Percentiles rank a stretch among this genome's conserved stretches.
These are phyloP conservation scores for Penicillium brevicompactum DNA, from an alignment of 2,329 filamentous ascomycete genomes.

Conservation along the genomic window DNA sequence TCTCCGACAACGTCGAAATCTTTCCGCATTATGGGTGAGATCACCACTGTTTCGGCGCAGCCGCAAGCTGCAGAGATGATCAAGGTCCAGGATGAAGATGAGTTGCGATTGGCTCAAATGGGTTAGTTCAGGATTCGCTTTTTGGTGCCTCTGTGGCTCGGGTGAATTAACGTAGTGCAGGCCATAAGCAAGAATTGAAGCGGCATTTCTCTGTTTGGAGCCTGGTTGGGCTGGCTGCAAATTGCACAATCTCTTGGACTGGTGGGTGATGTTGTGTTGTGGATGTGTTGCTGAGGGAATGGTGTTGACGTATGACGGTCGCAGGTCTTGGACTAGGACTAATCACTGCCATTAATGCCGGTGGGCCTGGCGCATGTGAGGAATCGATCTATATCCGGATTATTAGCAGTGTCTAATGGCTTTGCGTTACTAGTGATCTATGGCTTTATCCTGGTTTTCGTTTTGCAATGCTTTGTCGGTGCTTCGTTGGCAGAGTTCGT, in stretches of 20 bases:
- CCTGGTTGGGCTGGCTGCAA: constrained; percentile 53
- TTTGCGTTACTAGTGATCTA: constrained; percentile 47
- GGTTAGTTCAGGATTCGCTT: constrained; percentile 29
- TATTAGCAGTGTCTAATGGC: not conserved
- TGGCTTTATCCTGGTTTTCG: constrained; percentile 52
- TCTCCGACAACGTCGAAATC: not conserved
- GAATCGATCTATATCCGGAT: not conserved
- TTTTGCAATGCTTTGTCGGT: constrained; percentile 51
- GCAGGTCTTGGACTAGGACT: constrained; percentile 46
- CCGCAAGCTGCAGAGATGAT: constrained; percentile 5
- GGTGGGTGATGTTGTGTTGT: constrained; percentile 24
- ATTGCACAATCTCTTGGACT: constrained; percentile 55
- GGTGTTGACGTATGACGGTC: not conserved
- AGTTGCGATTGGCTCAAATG: constrained; percentile 49
- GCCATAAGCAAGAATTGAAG: constrained; percentile 53
- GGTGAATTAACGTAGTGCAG: constrained; percentile 25
- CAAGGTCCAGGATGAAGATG: constrained; percentile 39
- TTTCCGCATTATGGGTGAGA: not conserved
- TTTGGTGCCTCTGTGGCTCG: not conserved
- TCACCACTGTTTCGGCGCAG: not conserved
- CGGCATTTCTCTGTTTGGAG: constrained; percentile 52
- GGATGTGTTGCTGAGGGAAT: not conserved
- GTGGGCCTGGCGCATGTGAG: constrained; percentile 48
- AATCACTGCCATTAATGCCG: constrained; percentile 52
- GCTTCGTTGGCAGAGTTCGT: constrained; percentile 53